Conservation (phyloP, 2,329 filamentous ascomycete genomes). For the Alternaria rosae region DNA sequence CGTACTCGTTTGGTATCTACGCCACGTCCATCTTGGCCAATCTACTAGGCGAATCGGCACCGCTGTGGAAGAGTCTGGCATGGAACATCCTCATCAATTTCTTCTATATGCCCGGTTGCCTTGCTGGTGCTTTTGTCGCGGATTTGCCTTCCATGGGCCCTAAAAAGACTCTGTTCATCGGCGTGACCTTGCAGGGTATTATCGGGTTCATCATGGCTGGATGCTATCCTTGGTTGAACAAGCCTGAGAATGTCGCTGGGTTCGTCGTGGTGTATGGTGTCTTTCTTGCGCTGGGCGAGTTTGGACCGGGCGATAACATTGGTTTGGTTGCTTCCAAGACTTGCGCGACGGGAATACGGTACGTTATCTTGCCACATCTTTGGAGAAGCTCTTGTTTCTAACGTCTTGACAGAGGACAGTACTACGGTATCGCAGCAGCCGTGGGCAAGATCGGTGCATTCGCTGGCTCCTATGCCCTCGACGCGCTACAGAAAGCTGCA, state of each 20-base stretch:
- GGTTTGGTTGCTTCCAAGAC: slow-evolving; percentile 87
- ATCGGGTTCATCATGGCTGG: slow-evolving; percentile 91
- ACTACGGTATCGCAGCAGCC: slow-evolving; percentile 75
- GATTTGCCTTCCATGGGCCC: slow-evolving; percentile 76
- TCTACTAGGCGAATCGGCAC: slow-evolving; percentile 65
- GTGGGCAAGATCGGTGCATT: slow-evolving; percentile 83
- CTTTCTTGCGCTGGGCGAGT: slow-evolving; percentile 78
- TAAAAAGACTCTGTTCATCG: slow-evolving; percentile 73
- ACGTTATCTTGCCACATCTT: slow-evolving; percentile 9
- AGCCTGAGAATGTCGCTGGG: slow-evolving; percentile 70
- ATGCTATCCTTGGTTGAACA: slow-evolving; percentile 73
- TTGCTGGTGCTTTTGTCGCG: slow-evolving; percentile 76
- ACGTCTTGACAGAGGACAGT: slow-evolving; percentile 65
- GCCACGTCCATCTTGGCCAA: slow-evolving; percentile 75
- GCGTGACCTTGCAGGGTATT: slow-evolving; percentile 75
- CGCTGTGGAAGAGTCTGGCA: slow-evolving; percentile 80
- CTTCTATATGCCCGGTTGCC: slow-evolving; percentile 86
- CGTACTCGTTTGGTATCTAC: slow-evolving; percentile 88
- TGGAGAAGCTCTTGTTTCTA: neutral
- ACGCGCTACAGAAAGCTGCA: slow-evolving; percentile 61
- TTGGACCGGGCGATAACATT: slow-evolving; percentile 92
- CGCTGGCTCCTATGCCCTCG: slow-evolving; percentile 83
- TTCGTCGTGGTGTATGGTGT: slow-evolving; percentile 83
- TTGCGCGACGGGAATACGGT: slow-evolving; percentile 80
- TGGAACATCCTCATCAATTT: slow-evolving; percentile 90